A percentile compares a stretch with the other conserved stretches of the same genome.
These are phyloP conservation scores for Mortierella sp. DNA, from an alignment of 371 early-diverging fungal species.

Conservation along the genomic window DNA sequence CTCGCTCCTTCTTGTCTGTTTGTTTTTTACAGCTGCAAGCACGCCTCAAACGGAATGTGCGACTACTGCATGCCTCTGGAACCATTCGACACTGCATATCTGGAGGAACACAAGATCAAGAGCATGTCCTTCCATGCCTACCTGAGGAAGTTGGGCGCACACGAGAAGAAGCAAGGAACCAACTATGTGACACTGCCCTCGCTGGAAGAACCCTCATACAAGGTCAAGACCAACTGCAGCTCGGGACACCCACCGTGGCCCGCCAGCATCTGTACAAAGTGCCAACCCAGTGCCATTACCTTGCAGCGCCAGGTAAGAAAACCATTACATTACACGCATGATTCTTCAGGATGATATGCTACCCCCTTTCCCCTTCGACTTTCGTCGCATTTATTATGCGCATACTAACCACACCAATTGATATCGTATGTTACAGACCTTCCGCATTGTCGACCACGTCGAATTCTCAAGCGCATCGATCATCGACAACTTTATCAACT, in stretches of 20 bases:
- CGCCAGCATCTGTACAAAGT: conserved; percentile 96
- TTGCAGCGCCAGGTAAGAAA: conserved; percentile 84
- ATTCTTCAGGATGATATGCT: background rate
- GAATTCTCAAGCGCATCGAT: conserved; percentile 93
- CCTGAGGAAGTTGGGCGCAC: conserved; percentile 81
- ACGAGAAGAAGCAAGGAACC: conserved; percentile 68
- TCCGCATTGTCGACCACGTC: conserved; percentile 98
- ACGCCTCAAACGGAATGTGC: conserved; percentile 95
- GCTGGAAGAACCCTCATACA: conserved; percentile 86
- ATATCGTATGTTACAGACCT: conserved; percentile 66
- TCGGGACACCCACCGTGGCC: conserved; percentile 94
- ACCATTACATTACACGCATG: background rate
- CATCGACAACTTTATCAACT: conserved; percentile 91
- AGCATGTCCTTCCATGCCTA: conserved; percentile 98
- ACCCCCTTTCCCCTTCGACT: too few species aligned
- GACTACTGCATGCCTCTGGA: conserved; percentile 98
- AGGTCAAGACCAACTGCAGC: conserved; percentile 85
- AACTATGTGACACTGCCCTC: conserved; percentile 75
- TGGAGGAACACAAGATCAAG: conserved; percentile 94
- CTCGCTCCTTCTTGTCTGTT: background rate
- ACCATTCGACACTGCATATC: conserved; percentile 91
- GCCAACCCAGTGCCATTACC: conserved; percentile 96
- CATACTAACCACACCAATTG: background rate
- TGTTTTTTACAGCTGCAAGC: conserved; percentile 81
- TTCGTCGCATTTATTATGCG: background rate